Evolutionary conservation across 2,329 filamentous ascomycete genomes (phyloP), one percentile per base, ranked within the genome.

Genomic region (Colletotrichum lentis): DNA sequence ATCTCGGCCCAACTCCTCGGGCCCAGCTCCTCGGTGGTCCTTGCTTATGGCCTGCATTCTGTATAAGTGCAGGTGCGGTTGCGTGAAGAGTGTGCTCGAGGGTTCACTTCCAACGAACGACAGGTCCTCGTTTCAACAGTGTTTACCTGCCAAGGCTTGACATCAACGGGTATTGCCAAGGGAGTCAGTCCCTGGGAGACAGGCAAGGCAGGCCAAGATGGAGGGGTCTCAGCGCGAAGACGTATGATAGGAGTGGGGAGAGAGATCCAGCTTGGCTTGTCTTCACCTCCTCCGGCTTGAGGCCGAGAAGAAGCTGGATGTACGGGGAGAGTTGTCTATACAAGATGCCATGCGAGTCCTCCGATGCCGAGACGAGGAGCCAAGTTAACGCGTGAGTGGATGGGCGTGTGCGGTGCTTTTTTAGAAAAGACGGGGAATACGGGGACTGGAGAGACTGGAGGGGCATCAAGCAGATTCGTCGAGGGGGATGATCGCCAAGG

Each of bases 1-100:
- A 49, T 68, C 55, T 68, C 55, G 47, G 55, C 49, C 64, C 53
- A 65, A 60, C 61, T 65, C 62, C 62, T 64, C n/a, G 46, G 62
- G 55, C 49, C 64, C 53, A 65, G 56, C 61, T 65, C 62, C 62
- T 64, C n/a, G 46, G 62, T 44, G 56, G 56, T 39, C 61, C 54
- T 50, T 65, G 65, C 41, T 24, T 35, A 24, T 59, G 54, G 41
- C 20, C 12, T 18, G 37, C 37, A 31, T 6, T 37, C 43, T 20
- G 47, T 59, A 44, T 47, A 53, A 31, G 22, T 47, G 44, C 39
- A 7, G 11, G 44, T 67, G 61, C 43, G 46, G 12, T 60, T 60
- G 57, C 18, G 59, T 35, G 20, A 24, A 47, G 52, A 27, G 14
- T 11, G 56, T 49, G 56, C 56, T 39, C 44, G 44, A 59, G 39